These are phyloP conservation scores for Polysphondylium violaceum DNA, from an alignment of 78 protist species.

Conservation along the genomic window DNA sequence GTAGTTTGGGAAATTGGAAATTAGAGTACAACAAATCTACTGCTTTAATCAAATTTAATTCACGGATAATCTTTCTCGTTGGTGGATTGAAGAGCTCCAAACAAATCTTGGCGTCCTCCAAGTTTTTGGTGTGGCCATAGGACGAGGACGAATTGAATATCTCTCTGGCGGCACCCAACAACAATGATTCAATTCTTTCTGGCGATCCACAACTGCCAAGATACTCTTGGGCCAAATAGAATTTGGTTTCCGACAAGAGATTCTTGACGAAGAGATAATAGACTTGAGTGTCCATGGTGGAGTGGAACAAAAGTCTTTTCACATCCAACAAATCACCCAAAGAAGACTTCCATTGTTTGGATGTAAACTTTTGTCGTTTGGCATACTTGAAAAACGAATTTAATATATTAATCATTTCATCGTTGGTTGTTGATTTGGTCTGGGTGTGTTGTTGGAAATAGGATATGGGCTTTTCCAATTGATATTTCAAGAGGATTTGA, in stretches of 20 bases:
- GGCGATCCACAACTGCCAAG: slow-evolving; percentile 50
- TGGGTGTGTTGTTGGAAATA: background rate
- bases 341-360: background rate
- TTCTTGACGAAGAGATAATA: slow-evolving; percentile 29
- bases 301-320: slow-evolving; percentile 6
- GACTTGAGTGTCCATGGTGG: background rate
- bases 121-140: slow-evolving; percentile 14
- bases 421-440: background rate
- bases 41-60: slow-evolving; percentile 50
- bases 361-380: slow-evolving; percentile 8
- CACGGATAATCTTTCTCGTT: slow-evolving; percentile 50
- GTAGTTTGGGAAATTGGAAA: slow-evolving; percentile 36
- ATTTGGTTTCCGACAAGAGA: slow-evolving; percentile 32
- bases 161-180: slow-evolving; percentile 41
- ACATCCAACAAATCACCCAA: slow-evolving; percentile 18
- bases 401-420: background rate
- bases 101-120: slow-evolving; percentile 45
- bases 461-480: background rate
- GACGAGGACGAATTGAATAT: slow-evolving; percentile 27
- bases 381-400: background rate
- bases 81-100: slow-evolving; percentile 61
- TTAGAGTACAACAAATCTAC: slow-evolving; percentile 18
- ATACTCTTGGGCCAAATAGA: slow-evolving; percentile 25
- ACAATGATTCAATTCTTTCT: slow-evolving; percentile 23
- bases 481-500: slow-evolving; percentile 28